Conservation (phyloP, 257 asterid species). For the Nicotiana tomentosiformis region DNA sequence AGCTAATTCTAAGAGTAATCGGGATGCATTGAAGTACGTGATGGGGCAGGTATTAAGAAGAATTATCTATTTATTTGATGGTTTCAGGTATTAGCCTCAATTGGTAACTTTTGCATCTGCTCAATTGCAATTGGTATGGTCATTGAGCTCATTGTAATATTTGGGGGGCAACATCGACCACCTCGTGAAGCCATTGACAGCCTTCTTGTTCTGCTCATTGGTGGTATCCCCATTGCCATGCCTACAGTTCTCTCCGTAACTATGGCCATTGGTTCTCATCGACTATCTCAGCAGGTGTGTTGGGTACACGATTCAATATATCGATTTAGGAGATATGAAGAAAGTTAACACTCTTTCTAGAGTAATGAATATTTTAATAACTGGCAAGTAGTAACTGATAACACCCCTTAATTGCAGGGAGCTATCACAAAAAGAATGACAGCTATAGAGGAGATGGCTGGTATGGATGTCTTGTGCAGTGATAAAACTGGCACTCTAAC, state of each 20-base stretch:
- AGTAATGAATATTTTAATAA: neutral
- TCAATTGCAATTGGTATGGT: conserved; percentile 35
- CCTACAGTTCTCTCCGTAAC: conserved; percentile 41
- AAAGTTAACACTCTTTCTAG: neutral
- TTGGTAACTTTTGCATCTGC: conserved; percentile 41
- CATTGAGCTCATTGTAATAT: conserved; percentile 27
- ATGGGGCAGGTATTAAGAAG: neutral
- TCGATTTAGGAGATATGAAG: neutral
- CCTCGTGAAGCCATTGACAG: conserved; percentile 24
- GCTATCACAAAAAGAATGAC: conserved; percentile 41
- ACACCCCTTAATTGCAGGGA: conserved; percentile 19
- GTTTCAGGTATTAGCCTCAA: conserved; percentile 30
- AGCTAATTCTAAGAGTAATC: neutral
- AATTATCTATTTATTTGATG: neutral
- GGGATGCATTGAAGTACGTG: neutral
- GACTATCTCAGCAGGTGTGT: conserved; percentile 32
- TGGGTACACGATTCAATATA: neutral
- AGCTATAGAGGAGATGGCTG: conserved; percentile 44
- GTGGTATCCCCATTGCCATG: conserved; percentile 41
- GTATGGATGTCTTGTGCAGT: conserved; percentile 42
- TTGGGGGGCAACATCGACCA: conserved; percentile 16
- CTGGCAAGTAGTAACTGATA: conserved; percentile 1
- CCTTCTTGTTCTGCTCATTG: conserved; percentile 36
- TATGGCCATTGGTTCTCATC: conserved; percentile 41
- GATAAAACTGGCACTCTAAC: conserved; percentile 40